Evolutionary conservation across 108 stramenopile genomes (phyloP), one percentile per base, ranked within the genome.

Genomic region (Hondaea fermentalgiana): DNA sequence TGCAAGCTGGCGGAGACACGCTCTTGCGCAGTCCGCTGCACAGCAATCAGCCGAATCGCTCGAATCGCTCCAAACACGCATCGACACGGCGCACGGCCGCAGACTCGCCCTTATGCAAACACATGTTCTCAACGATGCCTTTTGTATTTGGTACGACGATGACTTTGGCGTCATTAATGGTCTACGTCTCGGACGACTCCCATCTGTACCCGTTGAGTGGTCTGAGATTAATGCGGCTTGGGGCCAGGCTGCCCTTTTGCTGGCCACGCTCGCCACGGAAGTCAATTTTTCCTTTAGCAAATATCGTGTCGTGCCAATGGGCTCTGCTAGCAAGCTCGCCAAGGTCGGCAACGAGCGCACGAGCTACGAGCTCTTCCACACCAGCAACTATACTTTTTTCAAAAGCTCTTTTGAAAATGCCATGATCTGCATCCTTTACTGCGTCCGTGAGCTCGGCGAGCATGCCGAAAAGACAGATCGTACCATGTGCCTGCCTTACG

Each of bases 141-240:
- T 92, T 58, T 89, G 88, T 89, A 92, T 93, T 21, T 93, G 92
- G 92, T 89, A 92, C 59, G 72, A 55, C 10, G 93, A 91, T 5
- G 89, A 90, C 51, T 91, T 92, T 59, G 93, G 55, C 10, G 92
- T 92, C 4, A 93, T 93, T 29, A 93, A 92, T 89, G 91, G 91
- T 5, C 92, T 92, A 28, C 57, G 93, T 4, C 53, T 93, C n/a
- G 93, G 93, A 16, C 72, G 92, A 45, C 89, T 92, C 12, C 88
- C 89, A 35, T 17, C 42, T 14, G 47, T 91, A 29, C 51, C 87
- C 44, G 90, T 93, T 12, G 92, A 89, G 58, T 93, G 92, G 92
- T 87, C 64, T 44, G 92, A 93, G 83, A 92, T 92, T 49, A 92
- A 93, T 83, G 91, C 92, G 5, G 93, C 92, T 3, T 87, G 92